phyloP scores from a whole-genome alignment of 805 yeast species.

The Brettanomyces nanus region DNA sequence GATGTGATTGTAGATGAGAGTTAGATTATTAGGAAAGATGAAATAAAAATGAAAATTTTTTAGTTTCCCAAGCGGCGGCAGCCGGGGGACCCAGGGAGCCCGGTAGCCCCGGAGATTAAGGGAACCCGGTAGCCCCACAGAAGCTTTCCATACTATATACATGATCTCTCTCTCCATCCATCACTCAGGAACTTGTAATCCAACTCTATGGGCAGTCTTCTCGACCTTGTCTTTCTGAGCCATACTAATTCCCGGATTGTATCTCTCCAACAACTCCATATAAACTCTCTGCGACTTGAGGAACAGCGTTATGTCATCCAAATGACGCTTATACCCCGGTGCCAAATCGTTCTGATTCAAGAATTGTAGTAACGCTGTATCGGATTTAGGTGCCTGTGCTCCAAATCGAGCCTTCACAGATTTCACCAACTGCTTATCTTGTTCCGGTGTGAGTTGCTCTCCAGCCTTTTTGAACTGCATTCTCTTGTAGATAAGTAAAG shows the following conservation, averaged over 20 bases:
- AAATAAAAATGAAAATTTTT: too few relatives aligned
- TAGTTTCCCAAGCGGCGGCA: not conserved
- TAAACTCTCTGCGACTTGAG: slow-evolving; percentile 69
- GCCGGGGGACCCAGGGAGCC: not conserved
- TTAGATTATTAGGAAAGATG: not conserved
- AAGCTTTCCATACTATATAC: too few relatives aligned
- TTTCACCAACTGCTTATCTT: slow-evolving; percentile 27
- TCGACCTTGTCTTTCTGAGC: slow-evolving; percentile 71
- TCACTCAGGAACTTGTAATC: slow-evolving; percentile 65
- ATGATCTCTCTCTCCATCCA: too few relatives aligned
- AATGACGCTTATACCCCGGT: slow-evolving; percentile 28
- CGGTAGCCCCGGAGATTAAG: too few relatives aligned
- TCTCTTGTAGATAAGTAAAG: slow-evolving; percentile 41
- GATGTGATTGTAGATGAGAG: too few relatives aligned
- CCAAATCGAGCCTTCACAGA: slow-evolving; percentile 25
- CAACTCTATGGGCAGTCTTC: slow-evolving; percentile 83
- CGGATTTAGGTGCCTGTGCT: slow-evolving; percentile 22
- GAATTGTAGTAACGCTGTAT: slow-evolving; percentile 19
- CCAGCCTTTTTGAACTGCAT: slow-evolving; percentile 35
- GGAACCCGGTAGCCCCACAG: too few relatives aligned
- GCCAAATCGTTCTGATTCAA: slow-evolving; percentile 17
- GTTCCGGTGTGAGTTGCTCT: slow-evolving; percentile 23
- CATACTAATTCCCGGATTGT: slow-evolving; percentile 77
- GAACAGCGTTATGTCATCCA: slow-evolving; percentile 54
- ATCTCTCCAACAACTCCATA: slow-evolving; percentile 71